phyloP scores from a whole-genome alignment of 2,329 filamentous ascomycete genomes.

The Fusarium coicis region DNA sequence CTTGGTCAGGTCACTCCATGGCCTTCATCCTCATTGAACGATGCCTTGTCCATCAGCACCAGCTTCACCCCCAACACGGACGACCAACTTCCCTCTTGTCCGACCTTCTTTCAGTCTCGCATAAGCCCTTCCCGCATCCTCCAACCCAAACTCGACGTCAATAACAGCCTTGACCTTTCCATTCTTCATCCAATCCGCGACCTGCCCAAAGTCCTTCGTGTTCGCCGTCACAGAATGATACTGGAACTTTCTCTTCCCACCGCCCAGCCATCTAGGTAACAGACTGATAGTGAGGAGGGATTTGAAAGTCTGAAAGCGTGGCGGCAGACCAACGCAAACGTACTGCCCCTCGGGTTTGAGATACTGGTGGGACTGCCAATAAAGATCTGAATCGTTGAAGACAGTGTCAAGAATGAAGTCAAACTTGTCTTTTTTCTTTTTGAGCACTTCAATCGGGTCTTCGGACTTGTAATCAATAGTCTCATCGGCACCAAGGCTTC shows the following conservation, averaged over 20 bases:
- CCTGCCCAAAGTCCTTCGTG: conserved; percentile 10
- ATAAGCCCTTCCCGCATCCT: conserved; percentile 15
- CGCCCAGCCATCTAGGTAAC: conserved; percentile 26
- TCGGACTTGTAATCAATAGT: conserved; percentile 19
- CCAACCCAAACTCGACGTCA: conserved; percentile 22
- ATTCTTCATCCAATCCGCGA: conserved; percentile 14
- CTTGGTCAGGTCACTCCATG: background rate
- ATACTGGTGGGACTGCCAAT: conserved; percentile 30
- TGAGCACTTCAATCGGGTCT: background rate
- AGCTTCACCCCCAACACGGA: conserved; percentile 1
- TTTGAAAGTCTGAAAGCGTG: conserved; percentile 1
- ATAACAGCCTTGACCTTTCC: conserved; percentile 8
- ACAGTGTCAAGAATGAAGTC: conserved; percentile 25
- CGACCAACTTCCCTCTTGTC: conserved; percentile 21
- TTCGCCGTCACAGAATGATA: conserved; percentile 30
- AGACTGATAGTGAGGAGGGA: conserved; percentile 13
- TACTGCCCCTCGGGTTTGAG: conserved; percentile 14
- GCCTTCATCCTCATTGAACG: background rate
- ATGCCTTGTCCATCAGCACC: background rate
- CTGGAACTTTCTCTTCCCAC: conserved; percentile 21
- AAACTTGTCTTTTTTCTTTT: background rate
- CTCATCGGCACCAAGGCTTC: conserved; percentile 10
- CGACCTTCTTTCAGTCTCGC: conserved; percentile 8
- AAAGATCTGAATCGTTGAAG: conserved; percentile 17
- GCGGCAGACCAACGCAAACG: conserved; percentile 21